These are phyloP conservation scores for Trichodelitschia bisporula DNA, from an alignment of 495 filamentous ascomycete species.

Conservation along the genomic window DNA sequence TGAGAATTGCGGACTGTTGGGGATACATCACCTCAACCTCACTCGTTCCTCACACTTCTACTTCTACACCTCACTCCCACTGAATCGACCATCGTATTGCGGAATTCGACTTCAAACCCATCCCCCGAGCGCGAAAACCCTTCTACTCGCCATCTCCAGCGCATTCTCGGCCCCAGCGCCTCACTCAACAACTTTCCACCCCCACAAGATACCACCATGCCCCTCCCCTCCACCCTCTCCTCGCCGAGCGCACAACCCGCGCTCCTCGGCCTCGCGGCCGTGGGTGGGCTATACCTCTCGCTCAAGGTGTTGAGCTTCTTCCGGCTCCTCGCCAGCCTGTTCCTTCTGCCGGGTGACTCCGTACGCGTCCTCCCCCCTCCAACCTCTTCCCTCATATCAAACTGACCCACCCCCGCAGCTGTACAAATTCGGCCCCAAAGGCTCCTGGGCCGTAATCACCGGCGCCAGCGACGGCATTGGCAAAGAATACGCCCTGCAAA, in stretches of 20 bases:
- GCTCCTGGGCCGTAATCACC: constrained; percentile 85
- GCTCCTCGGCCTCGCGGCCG: background rate
- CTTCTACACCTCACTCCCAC: too few relatives aligned
- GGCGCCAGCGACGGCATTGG: constrained; percentile 93
- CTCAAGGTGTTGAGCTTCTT: constrained; percentile 27
- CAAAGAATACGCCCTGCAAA: constrained; percentile 82
- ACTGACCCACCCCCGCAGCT: too few relatives aligned
- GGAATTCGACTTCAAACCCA: too few relatives aligned
- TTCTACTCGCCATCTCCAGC: too few relatives aligned
- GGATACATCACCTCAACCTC: too few relatives aligned
- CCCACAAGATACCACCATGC: background rate
- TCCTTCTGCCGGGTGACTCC: constrained; percentile 43
- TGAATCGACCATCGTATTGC: too few relatives aligned
- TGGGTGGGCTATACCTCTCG: constrained; percentile 1
- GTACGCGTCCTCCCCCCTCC: constrained; percentile 18
- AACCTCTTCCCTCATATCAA: constrained; percentile 2
- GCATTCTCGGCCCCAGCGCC: too few relatives aligned
- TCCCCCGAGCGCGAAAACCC: too few relatives aligned
- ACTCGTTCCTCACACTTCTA: too few relatives aligned
- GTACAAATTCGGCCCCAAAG: constrained; percentile 68
- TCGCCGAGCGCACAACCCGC: background rate
- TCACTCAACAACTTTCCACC: background rate
- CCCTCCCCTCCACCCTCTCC: background rate
- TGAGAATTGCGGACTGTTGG: too few relatives aligned
- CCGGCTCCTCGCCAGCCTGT: constrained; percentile 43